phyloP scores from a whole-genome alignment of 805 yeast genomes.

The Ogataea parapolymorpha region DNA sequence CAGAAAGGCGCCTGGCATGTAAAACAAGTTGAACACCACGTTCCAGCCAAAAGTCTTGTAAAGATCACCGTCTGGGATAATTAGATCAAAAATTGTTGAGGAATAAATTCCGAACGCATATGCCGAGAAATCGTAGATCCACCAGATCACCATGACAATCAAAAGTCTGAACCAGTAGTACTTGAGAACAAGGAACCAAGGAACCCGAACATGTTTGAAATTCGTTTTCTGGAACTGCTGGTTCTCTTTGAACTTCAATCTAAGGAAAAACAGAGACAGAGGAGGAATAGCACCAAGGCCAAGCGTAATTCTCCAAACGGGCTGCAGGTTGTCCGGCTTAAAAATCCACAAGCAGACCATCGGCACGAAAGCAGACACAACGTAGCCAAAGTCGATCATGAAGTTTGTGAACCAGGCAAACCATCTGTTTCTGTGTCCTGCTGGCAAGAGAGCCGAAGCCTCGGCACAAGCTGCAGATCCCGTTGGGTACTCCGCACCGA shows the following conservation, averaged over 20 bases:
- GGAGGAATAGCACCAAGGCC: constrained; percentile 93
- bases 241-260: constrained; percentile 73
- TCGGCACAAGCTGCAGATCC: constrained; percentile 94
- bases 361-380: constrained; percentile 79
- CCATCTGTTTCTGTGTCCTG: constrained; percentile 85
- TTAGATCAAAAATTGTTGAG: constrained; percentile 56
- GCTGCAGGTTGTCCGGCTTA: constrained; percentile 61
- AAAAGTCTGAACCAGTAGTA: constrained; percentile 80
- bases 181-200: constrained; percentile 66
- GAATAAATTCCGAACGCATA: constrained; percentile 89
- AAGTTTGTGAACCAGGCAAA: constrained; percentile 85
- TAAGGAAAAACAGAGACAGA: constrained; percentile 66
- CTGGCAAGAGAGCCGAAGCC: constrained; percentile 72
- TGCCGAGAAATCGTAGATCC: constrained; percentile 81
- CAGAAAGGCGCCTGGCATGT: constrained; percentile 83
- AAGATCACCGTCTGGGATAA: constrained; percentile 59
- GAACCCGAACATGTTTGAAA: constrained; percentile 61
- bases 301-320: constrained; percentile 88
- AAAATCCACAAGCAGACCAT: constrained; percentile 84
- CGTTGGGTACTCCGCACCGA: constrained; percentile 94
- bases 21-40: constrained; percentile 81
- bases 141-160: constrained; percentile 80
- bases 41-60: constrained; percentile 89
- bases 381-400: constrained; percentile 87
- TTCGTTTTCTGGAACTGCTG: constrained; percentile 66